phyloP scores from a whole-genome alignment of 352 stramenopile species.

The Phytophthora idaei region DNA sequence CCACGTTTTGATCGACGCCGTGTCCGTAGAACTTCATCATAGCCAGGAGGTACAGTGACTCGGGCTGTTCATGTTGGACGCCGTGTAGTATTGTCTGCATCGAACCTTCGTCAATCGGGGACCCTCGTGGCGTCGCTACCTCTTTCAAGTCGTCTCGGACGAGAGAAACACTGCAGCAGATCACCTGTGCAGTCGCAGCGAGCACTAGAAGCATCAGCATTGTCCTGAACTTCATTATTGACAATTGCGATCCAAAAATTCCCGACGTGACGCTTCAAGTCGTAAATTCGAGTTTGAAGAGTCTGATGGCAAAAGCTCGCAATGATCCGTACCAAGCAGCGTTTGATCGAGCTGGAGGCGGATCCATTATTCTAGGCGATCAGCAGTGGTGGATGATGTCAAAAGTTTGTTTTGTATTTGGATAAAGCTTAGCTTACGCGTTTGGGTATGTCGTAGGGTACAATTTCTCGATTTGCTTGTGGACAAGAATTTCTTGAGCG shows the following conservation, averaged over 20 bases:
- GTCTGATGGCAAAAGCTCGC: neutral
- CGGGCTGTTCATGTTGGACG: constrained; percentile 40
- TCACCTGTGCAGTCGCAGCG: neutral
- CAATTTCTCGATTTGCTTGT: constrained; percentile 13
- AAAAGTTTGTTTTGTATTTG: neutral
- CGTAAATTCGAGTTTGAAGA: neutral
- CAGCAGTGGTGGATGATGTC: constrained; percentile 1
- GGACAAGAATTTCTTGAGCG: neutral
- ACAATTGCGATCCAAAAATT: neutral
- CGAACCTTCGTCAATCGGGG: constrained; percentile 31
- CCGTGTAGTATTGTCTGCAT: constrained; percentile 44
- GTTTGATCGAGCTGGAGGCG: constrained; percentile 1
- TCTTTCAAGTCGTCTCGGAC: constrained; percentile 32
- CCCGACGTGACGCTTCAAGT: neutral
- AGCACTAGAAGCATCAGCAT: constrained; percentile 14
- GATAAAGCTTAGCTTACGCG: neutral
- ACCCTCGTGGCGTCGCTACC: constrained; percentile 20
- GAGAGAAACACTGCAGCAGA: constrained; percentile 11
- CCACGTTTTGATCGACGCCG: constrained; percentile 38
- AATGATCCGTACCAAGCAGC: constrained; percentile 1
- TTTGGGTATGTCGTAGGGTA: neutral
- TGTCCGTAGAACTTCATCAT: constrained; percentile 64
- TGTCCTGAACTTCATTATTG: neutral
- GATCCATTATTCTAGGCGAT: neutral
- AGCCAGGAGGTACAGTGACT: constrained; percentile 56